Percentiles rank a stretch among this genome's conserved stretches.
phyloP scores from a whole-genome alignment of 192 early-diverging fungal genomes.

The Dimargaris verticillata region DNA sequence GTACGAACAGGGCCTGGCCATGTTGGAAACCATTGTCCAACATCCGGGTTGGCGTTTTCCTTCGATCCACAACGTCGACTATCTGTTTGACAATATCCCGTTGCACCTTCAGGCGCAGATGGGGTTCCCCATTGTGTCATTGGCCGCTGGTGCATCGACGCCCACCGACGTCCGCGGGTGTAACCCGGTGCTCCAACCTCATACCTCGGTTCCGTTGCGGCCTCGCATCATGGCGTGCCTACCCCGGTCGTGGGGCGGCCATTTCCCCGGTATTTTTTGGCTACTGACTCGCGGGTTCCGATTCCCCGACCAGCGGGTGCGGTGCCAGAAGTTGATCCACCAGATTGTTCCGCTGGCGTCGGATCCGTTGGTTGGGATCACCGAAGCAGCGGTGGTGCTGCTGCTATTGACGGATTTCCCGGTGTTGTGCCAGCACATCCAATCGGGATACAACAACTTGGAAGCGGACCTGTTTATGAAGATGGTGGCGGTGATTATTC shows the following conservation, averaged over 20 bases:
- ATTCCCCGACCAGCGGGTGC: neutral
- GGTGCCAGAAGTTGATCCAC: neutral
- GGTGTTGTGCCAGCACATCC: neutral
- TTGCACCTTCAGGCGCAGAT: conserved; percentile 9
- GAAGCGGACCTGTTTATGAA: conserved; percentile 7
- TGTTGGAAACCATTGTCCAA: conserved; percentile 6
- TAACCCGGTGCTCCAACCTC: neutral
- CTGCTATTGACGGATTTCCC: conserved; percentile 2
- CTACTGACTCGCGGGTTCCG: conserved; percentile 9
- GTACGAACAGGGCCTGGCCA: conserved; percentile 10
- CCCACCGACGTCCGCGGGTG: neutral
- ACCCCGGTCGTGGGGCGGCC: neutral
- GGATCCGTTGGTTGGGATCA: conserved; percentile 6
- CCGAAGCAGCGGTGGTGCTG: neutral
- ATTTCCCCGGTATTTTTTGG: conserved; percentile 8
- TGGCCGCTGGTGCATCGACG: neutral
- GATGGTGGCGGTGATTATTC: neutral
- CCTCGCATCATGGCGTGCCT: neutral
- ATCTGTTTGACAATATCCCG: neutral
- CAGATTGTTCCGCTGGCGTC: conserved; percentile 1
- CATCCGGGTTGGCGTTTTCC: conserved; percentile 3
- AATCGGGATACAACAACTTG: neutral
- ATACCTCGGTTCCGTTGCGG: neutral
- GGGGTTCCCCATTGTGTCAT: conserved; percentile 1
- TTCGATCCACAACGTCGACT: neutral